Base-by-base conservation (phyloP, 768 basidiomycete genomes). In the Podaxis sp. region DNA sequence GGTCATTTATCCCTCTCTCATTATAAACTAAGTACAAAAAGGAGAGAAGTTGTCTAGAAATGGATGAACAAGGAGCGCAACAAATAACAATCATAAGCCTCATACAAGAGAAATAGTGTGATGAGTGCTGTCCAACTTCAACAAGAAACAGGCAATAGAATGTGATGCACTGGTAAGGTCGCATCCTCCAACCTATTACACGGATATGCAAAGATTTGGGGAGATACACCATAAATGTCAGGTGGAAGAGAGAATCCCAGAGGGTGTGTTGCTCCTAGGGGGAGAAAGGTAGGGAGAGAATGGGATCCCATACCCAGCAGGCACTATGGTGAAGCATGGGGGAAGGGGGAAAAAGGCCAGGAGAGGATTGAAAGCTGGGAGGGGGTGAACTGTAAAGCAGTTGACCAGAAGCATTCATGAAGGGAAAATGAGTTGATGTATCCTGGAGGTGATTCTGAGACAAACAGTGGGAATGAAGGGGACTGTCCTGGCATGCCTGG, bases 401-500 rank as follows among this genome's bases (percentile, higher is more conserved):
- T 66, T 42, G 67, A 68, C 64, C 54, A 63, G 61, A 55, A 58
- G 30, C n/a, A 66, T 65, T 59, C 64, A 17, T n/a, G 66, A 65
- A 59, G 59, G 1, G 44, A 36, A 58, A 57, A 33, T 42, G 49
- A 65, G 46, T 39, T 46, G 63, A 79, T 81, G 70, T 71, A 87
- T 84, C 83, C 86, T 57, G 83, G 83, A 56, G 81, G 84, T 65
- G 87, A 82, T 19, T 81, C 82, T 19, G 81, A 79, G 74, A 73
- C 70, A 63, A 77, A 78, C 22, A 84, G 85, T 28, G 83, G 86
- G 67, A 88, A 85, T 13, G 80, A 78, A 15, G 82, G 78, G 2
- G 77, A 72, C 65, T 76, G 77, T 63, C 79, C 78, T 15, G 79
- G 80, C 68, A 80, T 76, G 57, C 73, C 74, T 26, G 76, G 70